phyloP scores from a whole-genome alignment of 2,329 filamentous ascomycete species.

The Knufia petricola region DNA sequence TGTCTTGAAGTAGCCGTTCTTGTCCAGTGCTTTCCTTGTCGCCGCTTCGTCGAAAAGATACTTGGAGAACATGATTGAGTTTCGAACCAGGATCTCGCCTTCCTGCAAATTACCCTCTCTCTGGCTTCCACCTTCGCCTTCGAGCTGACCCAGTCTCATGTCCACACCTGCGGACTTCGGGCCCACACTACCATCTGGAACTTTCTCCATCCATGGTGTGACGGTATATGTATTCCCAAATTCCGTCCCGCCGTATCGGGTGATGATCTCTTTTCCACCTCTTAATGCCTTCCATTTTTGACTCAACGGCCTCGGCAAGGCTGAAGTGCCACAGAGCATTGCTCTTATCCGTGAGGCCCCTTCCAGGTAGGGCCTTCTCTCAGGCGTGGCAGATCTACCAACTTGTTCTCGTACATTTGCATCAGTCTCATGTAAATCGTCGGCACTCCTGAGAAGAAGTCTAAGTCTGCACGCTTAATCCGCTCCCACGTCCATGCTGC shows the following conservation, averaged over 20 bases:
- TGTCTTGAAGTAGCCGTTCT: slow-evolving; percentile 32
- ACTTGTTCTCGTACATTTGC: slow-evolving; percentile 22
- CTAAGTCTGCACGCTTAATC: slow-evolving; percentile 25
- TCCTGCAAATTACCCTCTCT: slow-evolving; percentile 29
- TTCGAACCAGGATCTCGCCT: slow-evolving; percentile 37
- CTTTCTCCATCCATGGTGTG: slow-evolving; percentile 18
- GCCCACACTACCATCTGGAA: neutral
- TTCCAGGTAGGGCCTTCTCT: slow-evolving; percentile 31
- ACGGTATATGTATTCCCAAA: slow-evolving; percentile 35
- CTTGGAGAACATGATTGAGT: slow-evolving; percentile 32
- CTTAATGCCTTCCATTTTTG: slow-evolving; percentile 40
- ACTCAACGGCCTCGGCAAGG: slow-evolving; percentile 39
- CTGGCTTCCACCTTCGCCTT: neutral
- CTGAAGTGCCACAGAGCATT: slow-evolving; percentile 31
- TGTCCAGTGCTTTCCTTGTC: slow-evolving; percentile 10
- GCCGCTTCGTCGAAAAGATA: slow-evolving; percentile 27
- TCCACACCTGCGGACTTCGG: slow-evolving; percentile 3
- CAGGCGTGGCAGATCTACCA: slow-evolving; percentile 12
- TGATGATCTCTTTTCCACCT: slow-evolving; percentile 30
- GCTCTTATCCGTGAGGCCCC: slow-evolving; percentile 25
- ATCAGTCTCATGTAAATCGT: slow-evolving; percentile 34
- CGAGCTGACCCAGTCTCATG: neutral
- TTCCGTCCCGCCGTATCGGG: slow-evolving; percentile 36
- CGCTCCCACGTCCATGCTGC: slow-evolving; percentile 30
- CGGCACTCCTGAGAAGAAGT: slow-evolving; percentile 31